Conservation (phyloP, 1,284 basidiomycete species). For the Cryptococcus depauperatus region DNA sequence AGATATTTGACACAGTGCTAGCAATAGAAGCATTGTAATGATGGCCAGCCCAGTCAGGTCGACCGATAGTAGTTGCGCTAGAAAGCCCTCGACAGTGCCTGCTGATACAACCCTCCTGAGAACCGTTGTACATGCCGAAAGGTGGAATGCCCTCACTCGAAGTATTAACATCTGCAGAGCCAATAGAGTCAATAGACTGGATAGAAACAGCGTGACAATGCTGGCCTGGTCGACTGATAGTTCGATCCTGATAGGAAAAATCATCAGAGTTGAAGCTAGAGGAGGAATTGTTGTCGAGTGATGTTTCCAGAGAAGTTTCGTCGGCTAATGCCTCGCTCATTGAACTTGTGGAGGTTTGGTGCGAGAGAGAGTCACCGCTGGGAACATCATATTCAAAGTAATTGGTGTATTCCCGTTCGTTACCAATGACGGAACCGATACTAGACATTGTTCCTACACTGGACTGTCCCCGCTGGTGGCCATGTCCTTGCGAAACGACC, state of each 20-base stretch:
- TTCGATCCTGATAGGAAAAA: neutral
- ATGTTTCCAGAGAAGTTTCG: too few species aligned
- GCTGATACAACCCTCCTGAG: conserved; percentile 34
- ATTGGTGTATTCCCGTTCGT: conserved; percentile 66
- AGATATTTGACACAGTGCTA: conserved; percentile 59
- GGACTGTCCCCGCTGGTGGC: conserved; percentile 52
- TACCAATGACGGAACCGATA: conserved; percentile 60
- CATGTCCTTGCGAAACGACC: conserved; percentile 28
- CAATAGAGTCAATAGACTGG: conserved; percentile 46
- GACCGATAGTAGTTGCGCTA: conserved; percentile 54
- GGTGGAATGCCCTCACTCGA: conserved; percentile 49
- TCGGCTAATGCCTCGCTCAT: too few species aligned
- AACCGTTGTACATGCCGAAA: conserved; percentile 59
- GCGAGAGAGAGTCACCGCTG: conserved; percentile 5
- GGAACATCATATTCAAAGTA: conserved; percentile 46
- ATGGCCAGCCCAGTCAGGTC: conserved; percentile 58
- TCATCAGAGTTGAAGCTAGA: conserved; percentile 2
- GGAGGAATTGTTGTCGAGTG: conserved; percentile 1
- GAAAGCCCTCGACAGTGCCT: conserved; percentile 46
- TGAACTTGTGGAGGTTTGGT: conserved; percentile 5
- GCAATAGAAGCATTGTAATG: conserved; percentile 52
- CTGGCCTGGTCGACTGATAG: conserved; percentile 18
- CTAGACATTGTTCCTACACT: conserved; percentile 76
- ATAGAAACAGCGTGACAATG: conserved; percentile 49
- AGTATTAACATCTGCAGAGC: conserved; percentile 9